Evolutionary conservation across 2,329 filamentous ascomycete species (phyloP).

Genomic region (Colletotrichum australisinense): DNA sequence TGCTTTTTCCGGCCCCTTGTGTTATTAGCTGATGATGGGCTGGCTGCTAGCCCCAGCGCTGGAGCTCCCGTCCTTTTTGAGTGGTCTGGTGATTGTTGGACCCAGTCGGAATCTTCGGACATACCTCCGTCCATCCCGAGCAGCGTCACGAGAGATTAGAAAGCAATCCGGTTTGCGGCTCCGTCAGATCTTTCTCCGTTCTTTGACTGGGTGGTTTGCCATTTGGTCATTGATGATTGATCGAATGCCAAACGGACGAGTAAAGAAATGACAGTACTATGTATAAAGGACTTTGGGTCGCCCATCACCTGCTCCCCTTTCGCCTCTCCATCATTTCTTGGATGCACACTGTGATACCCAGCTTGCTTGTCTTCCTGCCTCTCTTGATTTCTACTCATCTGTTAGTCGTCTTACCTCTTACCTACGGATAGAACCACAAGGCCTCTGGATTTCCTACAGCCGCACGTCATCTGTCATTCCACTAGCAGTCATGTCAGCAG

Average conservation of each 20-base stretch:
- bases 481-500: constrained; percentile 16
- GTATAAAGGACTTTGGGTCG: background rate
- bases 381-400: background rate
- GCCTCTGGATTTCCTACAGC: background rate
- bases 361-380: background rate
- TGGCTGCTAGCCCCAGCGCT: constrained; percentile 5
- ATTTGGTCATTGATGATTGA: background rate
- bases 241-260: background rate
- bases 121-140: constrained; percentile 10
- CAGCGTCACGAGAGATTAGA: constrained; percentile 19
- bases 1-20: background rate
- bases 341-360: constrained; percentile 18
- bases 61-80: background rate
- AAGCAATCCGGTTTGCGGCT: constrained; percentile 30
- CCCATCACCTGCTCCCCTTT: background rate
- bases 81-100: constrained; percentile 18
- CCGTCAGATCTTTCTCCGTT: constrained; percentile 20
- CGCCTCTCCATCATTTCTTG: background rate
- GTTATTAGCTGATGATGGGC: constrained; percentile 20
- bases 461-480: constrained; percentile 9
- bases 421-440: background rate
- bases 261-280: background rate
- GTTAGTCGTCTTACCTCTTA: background rate
- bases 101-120: constrained; percentile 19
- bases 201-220: background rate